Evolutionary conservation across 1,284 basidiomycete species (phyloP).

Genomic region (Boletus chippewaensis): DNA sequence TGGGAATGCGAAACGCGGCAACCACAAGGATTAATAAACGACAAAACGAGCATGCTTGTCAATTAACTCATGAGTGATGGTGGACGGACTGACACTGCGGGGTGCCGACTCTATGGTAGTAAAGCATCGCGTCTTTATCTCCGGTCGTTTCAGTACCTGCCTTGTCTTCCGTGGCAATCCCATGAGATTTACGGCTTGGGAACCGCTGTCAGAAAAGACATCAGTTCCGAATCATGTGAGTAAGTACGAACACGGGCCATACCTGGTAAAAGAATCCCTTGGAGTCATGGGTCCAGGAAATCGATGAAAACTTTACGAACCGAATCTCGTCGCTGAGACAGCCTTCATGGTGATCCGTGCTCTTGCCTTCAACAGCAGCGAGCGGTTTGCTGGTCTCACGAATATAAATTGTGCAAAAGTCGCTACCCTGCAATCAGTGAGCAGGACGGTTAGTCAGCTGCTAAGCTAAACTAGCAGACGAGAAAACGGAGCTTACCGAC

Average conservation of each 20-base stretch:
- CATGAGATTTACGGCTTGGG: constrained; percentile 48
- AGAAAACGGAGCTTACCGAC: constrained; percentile 41
- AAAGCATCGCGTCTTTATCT: constrained; percentile 67
- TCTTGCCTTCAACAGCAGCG: constrained; percentile 36
- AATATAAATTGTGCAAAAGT: constrained; percentile 66
- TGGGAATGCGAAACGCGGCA: constrained; percentile 26
- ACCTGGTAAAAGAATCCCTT: constrained; percentile 83
- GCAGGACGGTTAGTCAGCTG: constrained; percentile 2
- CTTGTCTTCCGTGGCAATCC: constrained; percentile 44
- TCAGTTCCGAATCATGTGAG: background rate
- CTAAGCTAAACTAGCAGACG: constrained; percentile 1
- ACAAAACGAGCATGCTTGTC: constrained; percentile 3
- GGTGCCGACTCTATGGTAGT: constrained; percentile 68
- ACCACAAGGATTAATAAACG: constrained; percentile 1
- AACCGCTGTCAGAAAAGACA: constrained; percentile 39
- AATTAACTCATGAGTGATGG: background rate
- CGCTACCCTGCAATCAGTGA: constrained; percentile 52
- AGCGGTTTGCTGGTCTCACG: constrained; percentile 57
- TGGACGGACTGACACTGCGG: constrained; percentile 47
- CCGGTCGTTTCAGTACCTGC: constrained; percentile 59
- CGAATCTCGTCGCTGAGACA: constrained; percentile 61
- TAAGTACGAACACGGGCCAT: background rate
- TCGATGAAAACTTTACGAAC: constrained; percentile 69
- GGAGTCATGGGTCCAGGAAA: constrained; percentile 71
- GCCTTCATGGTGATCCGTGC: constrained; percentile 41